These are phyloP conservation scores for Phytophthora ohioensis DNA, from an alignment of 352 stramenopile genomes.

Conservation along the genomic window DNA sequence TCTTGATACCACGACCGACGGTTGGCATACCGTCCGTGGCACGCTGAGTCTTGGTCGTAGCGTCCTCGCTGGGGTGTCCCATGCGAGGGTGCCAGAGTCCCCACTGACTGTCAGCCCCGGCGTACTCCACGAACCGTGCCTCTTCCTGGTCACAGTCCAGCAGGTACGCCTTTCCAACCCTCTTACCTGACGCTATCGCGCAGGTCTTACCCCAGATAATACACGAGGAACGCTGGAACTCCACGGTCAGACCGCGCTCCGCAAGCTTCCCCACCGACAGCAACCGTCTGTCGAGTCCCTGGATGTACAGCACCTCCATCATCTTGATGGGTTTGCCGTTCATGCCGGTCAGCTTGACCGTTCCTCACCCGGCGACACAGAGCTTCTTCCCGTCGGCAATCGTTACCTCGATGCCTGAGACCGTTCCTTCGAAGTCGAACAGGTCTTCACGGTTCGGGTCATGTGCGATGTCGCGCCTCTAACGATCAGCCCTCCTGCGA, in stretches of 20 bases:
- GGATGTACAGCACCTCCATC: constrained; percentile 28
- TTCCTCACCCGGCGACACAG: constrained; percentile 16
- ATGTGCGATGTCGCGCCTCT: constrained; percentile 32
- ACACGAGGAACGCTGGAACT: constrained; percentile 22
- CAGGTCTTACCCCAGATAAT: constrained; percentile 6
- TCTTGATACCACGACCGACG: too few species aligned
- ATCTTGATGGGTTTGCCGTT: constrained; percentile 11
- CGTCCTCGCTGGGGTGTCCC: too few species aligned
- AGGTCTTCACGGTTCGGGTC: not conserved
- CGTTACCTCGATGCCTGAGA: constrained; percentile 19
- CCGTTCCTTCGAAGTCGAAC: constrained; percentile 9
- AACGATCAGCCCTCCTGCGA: constrained; percentile 19
- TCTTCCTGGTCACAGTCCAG: constrained; percentile 25
- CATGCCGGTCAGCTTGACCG: constrained; percentile 8
- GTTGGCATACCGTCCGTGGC: too few species aligned
- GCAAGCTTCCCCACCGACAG: constrained; percentile 17
- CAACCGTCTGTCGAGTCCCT: constrained; percentile 14
- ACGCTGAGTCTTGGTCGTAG: too few species aligned
- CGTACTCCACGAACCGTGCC: constrained; percentile 25
- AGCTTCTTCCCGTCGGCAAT: constrained; percentile 12
- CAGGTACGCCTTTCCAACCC: constrained; percentile 21
- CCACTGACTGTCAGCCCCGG: constrained; percentile 23
- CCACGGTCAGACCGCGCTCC: constrained; percentile 12
- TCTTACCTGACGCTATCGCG: constrained; percentile 7
- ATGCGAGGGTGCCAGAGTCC: constrained; percentile 30